phyloP scores from a whole-genome alignment of 2,329 filamentous ascomycete species.

The Fusarium compactum region DNA sequence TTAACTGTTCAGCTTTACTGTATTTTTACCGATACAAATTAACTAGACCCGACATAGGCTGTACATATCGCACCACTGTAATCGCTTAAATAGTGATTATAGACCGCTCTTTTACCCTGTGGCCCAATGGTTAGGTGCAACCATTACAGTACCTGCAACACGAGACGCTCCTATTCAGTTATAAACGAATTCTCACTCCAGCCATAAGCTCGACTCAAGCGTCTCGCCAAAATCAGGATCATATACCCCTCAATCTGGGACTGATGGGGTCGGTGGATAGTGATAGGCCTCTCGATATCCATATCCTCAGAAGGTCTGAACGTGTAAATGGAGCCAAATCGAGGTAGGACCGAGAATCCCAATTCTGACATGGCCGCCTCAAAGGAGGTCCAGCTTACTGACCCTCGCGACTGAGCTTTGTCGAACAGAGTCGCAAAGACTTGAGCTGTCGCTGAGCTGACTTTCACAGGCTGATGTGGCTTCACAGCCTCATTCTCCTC shows the following conservation, averaged over 20 bases:
- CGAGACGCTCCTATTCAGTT: not conserved
- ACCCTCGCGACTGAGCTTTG: constrained; percentile 47
- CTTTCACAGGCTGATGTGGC: constrained; percentile 47
- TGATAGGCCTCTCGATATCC: constrained; percentile 47
- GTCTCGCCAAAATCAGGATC: constrained; percentile 46
- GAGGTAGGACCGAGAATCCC: constrained; percentile 56
- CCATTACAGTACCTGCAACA: not conserved
- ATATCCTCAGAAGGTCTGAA: constrained; percentile 51
- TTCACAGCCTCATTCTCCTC: not conserved
- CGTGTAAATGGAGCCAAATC: constrained; percentile 58
- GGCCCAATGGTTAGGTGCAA: rapidly evolving
- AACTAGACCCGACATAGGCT: not conserved
- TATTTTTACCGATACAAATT: not conserved
- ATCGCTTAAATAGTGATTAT: not conserved
- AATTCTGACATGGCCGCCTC: constrained; percentile 57
- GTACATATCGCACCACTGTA: not conserved
- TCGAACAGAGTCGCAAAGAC: constrained; percentile 55
- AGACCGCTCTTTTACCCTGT: not conserved
- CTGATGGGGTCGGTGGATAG: constrained; percentile 54
- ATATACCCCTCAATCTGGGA: constrained; percentile 52
- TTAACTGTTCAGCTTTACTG: not conserved
- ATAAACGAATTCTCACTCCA: constrained; percentile 53
- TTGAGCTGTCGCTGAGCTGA: constrained; percentile 53
- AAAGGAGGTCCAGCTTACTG: constrained; percentile 55
- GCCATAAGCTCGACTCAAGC: constrained; percentile 53